Evolutionary conservation across 306 rosid genomes (phyloP).

Genomic region (Glycine latifolia): DNA sequence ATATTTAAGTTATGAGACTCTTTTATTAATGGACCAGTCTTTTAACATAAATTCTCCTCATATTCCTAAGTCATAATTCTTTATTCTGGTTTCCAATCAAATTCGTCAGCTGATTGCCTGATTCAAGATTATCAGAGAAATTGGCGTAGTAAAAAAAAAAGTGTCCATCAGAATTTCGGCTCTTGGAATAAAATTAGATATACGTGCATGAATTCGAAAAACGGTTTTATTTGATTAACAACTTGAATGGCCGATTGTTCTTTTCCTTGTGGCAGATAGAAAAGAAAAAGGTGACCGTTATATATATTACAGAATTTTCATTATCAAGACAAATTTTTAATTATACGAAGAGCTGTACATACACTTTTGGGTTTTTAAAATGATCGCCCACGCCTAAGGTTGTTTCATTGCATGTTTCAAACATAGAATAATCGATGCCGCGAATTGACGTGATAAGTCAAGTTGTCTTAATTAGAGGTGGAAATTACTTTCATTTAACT

Average conservation of each 20-base stretch:
- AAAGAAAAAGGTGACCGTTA: neutral
- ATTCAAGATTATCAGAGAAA: too few relatives aligned
- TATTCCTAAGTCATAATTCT: too few relatives aligned
- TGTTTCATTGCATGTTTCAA: constrained; percentile 27
- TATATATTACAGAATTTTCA: neutral
- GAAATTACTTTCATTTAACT: constrained; percentile 36
- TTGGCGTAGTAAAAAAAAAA: too few relatives aligned
- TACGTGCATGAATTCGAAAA: neutral
- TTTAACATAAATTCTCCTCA: too few relatives aligned
- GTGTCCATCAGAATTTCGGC: neutral
- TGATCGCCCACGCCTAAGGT: constrained; percentile 42
- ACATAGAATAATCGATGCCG: constrained; percentile 34
- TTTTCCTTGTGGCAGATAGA: constrained; percentile 5
- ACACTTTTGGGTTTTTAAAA: constrained; percentile 32
- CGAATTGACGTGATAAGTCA: constrained; percentile 42
- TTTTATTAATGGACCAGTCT: too few relatives aligned
- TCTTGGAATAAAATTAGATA: neutral
- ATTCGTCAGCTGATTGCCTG: too few relatives aligned
- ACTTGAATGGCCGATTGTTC: neutral
- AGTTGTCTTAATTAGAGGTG: constrained; percentile 35
- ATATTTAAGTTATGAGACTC: too few relatives aligned
- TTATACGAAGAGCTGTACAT: constrained; percentile 35
- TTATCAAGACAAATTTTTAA: constrained; percentile 4
- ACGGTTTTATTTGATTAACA: constrained; percentile 3
- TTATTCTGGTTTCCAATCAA: too few relatives aligned